These are phyloP conservation scores for Darksidea phi DNA, from an alignment of 495 filamentous ascomycete genomes.

Conservation along the genomic window DNA sequence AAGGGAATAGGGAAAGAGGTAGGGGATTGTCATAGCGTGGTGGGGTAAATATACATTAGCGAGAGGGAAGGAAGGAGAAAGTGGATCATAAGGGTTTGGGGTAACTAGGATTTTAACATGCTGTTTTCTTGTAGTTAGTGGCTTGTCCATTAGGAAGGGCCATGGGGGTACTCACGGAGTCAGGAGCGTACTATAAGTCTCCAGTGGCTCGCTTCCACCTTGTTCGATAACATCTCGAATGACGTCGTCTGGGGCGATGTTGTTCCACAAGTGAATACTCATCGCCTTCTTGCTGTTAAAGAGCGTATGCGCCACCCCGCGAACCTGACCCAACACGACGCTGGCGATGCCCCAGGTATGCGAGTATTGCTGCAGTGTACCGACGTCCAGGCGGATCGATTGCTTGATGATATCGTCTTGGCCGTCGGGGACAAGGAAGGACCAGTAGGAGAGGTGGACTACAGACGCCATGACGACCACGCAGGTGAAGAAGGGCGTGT, in stretches of 20 bases:
- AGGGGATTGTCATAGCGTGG: neutral
- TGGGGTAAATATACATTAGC: no score
- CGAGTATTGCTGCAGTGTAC: slow-evolving; percentile 71
- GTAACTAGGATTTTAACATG: slow-evolving; percentile 20
- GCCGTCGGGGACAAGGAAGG: slow-evolving; percentile 64
- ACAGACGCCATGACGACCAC: slow-evolving; percentile 63
- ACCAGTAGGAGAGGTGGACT: slow-evolving; percentile 62
- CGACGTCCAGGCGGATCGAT: slow-evolving; percentile 76
- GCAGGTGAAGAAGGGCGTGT: slow-evolving; percentile 89
- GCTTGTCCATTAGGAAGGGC: neutral
- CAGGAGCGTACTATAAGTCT: slow-evolving; percentile 25
- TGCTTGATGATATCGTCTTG: slow-evolving; percentile 71
- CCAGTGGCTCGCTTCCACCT: slow-evolving; percentile 21
- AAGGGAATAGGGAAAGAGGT: no score
- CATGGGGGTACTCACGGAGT: slow-evolving; percentile 23
- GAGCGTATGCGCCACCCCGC: slow-evolving; percentile 62
- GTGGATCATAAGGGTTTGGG: neutral
- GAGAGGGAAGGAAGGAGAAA: neutral
- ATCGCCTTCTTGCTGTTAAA: slow-evolving; percentile 38
- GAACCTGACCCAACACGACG: slow-evolving; percentile 71
- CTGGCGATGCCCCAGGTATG: slow-evolving; percentile 76
- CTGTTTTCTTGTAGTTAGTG: neutral
- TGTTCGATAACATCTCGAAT: slow-evolving; percentile 35
- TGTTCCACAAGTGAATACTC: slow-evolving; percentile 38
- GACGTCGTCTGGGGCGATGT: slow-evolving; percentile 31